These are phyloP conservation scores for Neofusicoccum kwambonambiense DNA, from an alignment of 2,329 filamentous ascomycete species.

Conservation along the genomic window DNA sequence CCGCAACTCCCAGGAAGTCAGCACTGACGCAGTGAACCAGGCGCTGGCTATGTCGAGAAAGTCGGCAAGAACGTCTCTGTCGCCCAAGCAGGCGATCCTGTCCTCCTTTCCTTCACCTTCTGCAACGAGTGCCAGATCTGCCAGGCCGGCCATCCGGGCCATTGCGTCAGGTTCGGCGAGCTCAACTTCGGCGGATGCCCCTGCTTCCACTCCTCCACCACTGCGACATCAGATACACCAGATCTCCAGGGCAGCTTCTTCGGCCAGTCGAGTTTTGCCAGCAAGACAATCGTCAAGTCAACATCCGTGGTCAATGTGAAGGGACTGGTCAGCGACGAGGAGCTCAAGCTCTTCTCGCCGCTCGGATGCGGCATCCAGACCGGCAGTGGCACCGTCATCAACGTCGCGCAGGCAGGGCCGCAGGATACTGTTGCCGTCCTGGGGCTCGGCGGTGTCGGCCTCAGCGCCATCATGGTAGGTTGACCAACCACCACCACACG, in stretches of 20 bases:
- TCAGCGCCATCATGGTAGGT: conserved; percentile 44
- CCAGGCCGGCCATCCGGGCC: conserved; percentile 44
- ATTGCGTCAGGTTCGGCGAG: conserved; percentile 50
- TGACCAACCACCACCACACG: not conserved
- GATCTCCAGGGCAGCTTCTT: conserved; percentile 46
- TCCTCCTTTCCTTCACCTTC: conserved; percentile 50
- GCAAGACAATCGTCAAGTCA: conserved; percentile 39
- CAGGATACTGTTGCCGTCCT: conserved; percentile 43
- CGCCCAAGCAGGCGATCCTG: conserved; percentile 46
- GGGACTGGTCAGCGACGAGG: conserved; percentile 35
- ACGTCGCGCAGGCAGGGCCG: conserved; percentile 34
- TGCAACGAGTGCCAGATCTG: conserved; percentile 51
- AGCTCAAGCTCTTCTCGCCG: conserved; percentile 44
- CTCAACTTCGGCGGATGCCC: conserved; percentile 43
- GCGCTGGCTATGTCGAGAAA: conserved; percentile 48
- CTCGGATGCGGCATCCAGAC: conserved; percentile 50
- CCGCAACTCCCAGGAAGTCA: too few relatives aligned
- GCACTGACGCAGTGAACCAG: not conserved
- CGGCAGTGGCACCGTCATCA: conserved; percentile 38
- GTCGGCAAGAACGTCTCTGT: conserved; percentile 43
- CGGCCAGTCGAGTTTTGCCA: conserved; percentile 48
- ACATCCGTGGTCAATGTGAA: conserved; percentile 45
- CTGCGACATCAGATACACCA: conserved; percentile 13
- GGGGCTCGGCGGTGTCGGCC: conserved; percentile 48
- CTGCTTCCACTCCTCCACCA: conserved; percentile 25